Percentiles rank a stretch among this genome's conserved stretches.
These are phyloP conservation scores for Hygrophila difformis DNA, from an alignment of 257 asterid species.

Conservation along the genomic window DNA sequence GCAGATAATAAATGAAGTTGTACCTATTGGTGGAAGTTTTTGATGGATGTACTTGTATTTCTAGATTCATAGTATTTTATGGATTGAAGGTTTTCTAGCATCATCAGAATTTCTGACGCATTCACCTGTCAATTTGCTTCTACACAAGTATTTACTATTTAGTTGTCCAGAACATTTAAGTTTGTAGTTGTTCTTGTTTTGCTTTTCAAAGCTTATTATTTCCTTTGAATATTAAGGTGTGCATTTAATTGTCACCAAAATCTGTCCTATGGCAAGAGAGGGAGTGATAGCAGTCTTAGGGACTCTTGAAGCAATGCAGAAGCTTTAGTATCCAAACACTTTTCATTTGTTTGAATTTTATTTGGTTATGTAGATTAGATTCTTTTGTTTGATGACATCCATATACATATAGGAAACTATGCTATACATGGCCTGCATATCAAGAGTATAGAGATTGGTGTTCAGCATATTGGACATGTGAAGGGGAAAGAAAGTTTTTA, in stretches of 20 bases:
- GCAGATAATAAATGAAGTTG: not conserved
- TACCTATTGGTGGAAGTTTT: not conserved
- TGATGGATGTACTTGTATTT: slow-evolving; percentile 6
- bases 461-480: not conserved
- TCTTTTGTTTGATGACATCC: too few relatives aligned
- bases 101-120: not conserved
- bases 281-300: not conserved
- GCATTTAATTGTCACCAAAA: not conserved
- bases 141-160: not conserved
- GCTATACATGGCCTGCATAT: slow-evolving; percentile 1
- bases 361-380: too few relatives aligned
- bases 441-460: not conserved
- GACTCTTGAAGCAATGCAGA: not conserved
- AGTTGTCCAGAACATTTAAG: not conserved
- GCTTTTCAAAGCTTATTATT: not conserved
- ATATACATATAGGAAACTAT: not conserved
- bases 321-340: not conserved
- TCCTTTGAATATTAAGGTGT: not conserved
- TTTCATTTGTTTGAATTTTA: not conserved
- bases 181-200: slow-evolving; percentile 2
- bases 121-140: slow-evolving; percentile 1
- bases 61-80: not conserved
- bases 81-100: not conserved
- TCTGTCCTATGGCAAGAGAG: not conserved
- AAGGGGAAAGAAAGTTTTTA: not conserved